Base-by-base conservation (phyloP, 2,329 filamentous ascomycete species). In the Arthrobotrys sinensis region DNA sequence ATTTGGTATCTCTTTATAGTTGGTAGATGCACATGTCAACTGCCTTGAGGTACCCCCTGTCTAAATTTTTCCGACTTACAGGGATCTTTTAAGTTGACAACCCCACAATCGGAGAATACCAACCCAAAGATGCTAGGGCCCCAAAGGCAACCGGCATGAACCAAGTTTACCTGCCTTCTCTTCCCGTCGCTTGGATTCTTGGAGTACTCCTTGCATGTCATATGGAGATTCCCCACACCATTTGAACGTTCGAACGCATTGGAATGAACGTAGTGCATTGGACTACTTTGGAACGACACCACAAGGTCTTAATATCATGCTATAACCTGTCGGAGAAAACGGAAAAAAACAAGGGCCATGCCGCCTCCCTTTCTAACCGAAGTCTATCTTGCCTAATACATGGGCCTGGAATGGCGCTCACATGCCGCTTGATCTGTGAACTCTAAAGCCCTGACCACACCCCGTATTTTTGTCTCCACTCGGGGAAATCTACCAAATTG, bases 171-270 rank as follows among this genome's bases (percentile, higher is more conserved):
- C 36, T 53, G 69, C 69, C 69, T 73, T 73, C 69, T 73, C 43
- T 73, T 73, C 69, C 69, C 69, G 69, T 73, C 69, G 69, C 50
- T 34, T 65, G 68, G 57, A 63, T 48, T 36, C 55, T 64, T 52
- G 16, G 40, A 36, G 2, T 19, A 11, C 46, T 48, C 69, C 69
- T 66, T 66, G 69, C 40, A 66, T 57, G 4, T 45, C 3, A 11
- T 50, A 19, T 40, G 50, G 50, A 66, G 32, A 66, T 66, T 65
- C 69, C 62, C 69, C 69, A 73, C 69, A 65, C 38, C 38, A 7
- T 19, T 52, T 7, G 36, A 48, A 4, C 16, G 12, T 19, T 52
- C 8, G 36, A 48, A 4, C 16, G 12, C 12, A 28, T 16, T 43
- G 1, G 2, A 24, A 43, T 16, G 14, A 2, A 45, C 12, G n/a